Conservation (phyloP, 2,329 filamentous ascomycete genomes). For the Fusarium sp. region DNA sequence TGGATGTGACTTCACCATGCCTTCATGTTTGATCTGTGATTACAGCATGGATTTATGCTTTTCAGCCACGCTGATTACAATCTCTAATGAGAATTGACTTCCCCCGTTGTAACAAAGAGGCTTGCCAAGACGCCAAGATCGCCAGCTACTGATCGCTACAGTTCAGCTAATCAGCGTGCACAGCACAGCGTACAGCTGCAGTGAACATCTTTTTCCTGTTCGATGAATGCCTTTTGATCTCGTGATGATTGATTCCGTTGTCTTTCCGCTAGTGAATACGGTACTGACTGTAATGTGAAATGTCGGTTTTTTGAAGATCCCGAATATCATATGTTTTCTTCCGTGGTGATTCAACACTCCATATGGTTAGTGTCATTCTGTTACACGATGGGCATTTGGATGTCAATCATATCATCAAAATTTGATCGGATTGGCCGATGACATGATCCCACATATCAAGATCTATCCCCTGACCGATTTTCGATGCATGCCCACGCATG, state of each 20-base stretch:
- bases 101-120: constrained; percentile 1
- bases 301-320: neutral
- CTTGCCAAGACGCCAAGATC: constrained; percentile 37
- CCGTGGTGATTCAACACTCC: neutral
- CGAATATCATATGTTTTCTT: neutral
- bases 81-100: constrained; percentile 8
- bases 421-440: neutral
- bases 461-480: neutral
- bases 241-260: constrained; percentile 7
- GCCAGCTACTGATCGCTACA: constrained; percentile 17
- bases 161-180: constrained; percentile 6
- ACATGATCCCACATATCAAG: neutral
- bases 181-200: neutral
- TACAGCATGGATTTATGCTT: neutral
- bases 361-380: neutral
- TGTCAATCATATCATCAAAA: neutral
- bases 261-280: constrained; percentile 11
- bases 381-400: neutral
- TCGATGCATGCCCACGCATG: too few species aligned
- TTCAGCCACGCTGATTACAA: neutral
- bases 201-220: constrained; percentile 23
- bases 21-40: neutral
- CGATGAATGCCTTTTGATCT: neutral
- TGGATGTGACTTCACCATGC: constrained; percentile 6
- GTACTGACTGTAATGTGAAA: neutral